Evolutionary conservation across 176 grass and related monocot species (phyloP), one percentile per base, ranked within the genome.

Genomic region (Cymbopogon citratus): DNA sequence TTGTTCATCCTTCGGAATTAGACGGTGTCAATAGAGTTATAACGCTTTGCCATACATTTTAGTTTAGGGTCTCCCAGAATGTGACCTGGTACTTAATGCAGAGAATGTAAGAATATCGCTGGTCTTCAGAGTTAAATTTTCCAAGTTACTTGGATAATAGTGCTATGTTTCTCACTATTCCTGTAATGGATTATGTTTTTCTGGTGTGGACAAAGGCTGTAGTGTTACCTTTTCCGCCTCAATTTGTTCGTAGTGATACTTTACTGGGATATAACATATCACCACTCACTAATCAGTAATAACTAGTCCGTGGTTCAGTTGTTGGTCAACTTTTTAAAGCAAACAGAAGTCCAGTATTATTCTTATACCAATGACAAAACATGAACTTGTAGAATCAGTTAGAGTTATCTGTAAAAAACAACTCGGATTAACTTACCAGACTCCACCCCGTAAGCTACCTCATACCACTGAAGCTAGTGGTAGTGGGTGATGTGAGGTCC

Each of bases 351-450:
- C 1, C 41, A 71, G 11, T 19, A 66, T 27, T 5, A 15, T 59
- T 60, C 45, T 87, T 71, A 73, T 13, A 79, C 29, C 28, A 46
- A 61, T 75, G 8, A 26, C 63, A 59, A 71, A 77, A 60, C 6
- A 41, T 1, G 60, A 18, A 36, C 3, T 67, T 35, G 29, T 69
- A 40, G 57, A 69, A 38, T 70, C 28, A 51, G 31, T 78, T n/a
- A 5, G 39, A 63, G 19, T 77, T 63, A 5, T 27, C 23, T 41
- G 63, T 62, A 49, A 31, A 59, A 11, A 6, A 12, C 2, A 73
- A 48, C 28, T 34, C 65, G 10, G n/a, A 49, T 43, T 70, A 70
- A 69, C 48, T 48, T 25, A 10, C 75, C 4, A 9, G 41, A 10
- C 54, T 27, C 43, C 73, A 63, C 41, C 15, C 41, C 74, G 21